A percentile compares a stretch with the other conserved stretches of the same genome.
phyloP scores from a whole-genome alignment of 1,284 basidiomycete species.

The Neolentinus lepideus region DNA sequence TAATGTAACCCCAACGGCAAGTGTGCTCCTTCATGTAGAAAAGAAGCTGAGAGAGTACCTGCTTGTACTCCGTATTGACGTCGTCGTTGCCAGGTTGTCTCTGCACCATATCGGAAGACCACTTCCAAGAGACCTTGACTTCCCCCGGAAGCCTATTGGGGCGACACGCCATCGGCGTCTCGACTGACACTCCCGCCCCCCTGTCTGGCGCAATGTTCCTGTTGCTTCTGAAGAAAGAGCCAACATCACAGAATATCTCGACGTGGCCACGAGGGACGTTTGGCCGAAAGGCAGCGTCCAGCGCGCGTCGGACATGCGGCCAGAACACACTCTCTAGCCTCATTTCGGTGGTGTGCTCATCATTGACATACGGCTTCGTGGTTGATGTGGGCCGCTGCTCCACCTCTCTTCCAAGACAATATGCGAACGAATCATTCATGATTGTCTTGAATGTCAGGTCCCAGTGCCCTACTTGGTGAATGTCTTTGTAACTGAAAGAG shows the following conservation, averaged over 20 bases:
- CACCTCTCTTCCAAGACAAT: background rate
- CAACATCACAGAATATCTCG: background rate
- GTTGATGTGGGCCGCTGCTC: background rate
- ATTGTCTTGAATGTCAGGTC: background rate
- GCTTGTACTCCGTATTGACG: background rate
- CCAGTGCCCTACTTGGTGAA: background rate
- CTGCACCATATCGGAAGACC: background rate
- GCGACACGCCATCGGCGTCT: background rate
- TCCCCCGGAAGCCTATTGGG: background rate
- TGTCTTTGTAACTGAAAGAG: background rate
- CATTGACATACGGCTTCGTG: background rate
- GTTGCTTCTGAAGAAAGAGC: background rate
- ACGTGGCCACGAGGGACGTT: background rate
- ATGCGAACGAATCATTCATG: background rate
- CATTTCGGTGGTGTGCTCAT: background rate
- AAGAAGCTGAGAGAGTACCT: background rate
- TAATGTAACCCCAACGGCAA: background rate
- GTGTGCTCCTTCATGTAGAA: background rate
- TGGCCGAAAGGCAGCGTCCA: background rate
- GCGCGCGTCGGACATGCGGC: background rate
- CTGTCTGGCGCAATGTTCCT: too few species aligned
- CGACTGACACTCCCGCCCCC: background rate
- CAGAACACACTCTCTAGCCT: background rate
- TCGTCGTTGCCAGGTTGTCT: too few species aligned
- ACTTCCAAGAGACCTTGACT: background rate